Conservation (phyloP, 441 rosid species). For the Melastoma candidum region DNA sequence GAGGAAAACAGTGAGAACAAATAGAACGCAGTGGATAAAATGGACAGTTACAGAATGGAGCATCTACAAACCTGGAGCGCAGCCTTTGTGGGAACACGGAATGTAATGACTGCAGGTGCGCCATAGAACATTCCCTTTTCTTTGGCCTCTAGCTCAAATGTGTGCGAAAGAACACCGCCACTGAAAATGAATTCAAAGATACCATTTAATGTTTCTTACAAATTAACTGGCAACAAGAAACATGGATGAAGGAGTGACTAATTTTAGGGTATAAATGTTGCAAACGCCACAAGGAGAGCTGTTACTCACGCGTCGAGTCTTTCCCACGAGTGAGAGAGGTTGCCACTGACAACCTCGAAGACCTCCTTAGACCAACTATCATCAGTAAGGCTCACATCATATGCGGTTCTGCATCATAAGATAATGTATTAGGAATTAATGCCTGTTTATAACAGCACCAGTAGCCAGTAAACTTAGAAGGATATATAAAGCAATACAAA, state of each 20-base stretch:
- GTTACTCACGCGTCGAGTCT: slow-evolving; percentile 85
- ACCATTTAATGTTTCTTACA: too few relatives aligned
- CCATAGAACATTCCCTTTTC: slow-evolving; percentile 66
- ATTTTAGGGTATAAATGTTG: too few relatives aligned
- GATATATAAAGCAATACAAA: too few relatives aligned
- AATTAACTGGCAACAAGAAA: neutral
- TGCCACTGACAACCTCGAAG: slow-evolving; percentile 62
- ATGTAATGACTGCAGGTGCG: slow-evolving; percentile 76
- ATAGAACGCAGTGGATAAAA: neutral
- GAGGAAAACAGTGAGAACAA: neutral
- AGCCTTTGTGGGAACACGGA: slow-evolving; percentile 83
- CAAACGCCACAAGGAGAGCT: neutral
- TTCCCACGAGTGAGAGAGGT: slow-evolving; percentile 82
- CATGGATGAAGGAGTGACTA: neutral
- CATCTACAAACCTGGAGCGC: slow-evolving; percentile 58
- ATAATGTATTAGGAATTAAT: too few relatives aligned
- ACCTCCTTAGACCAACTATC: slow-evolving; percentile 51
- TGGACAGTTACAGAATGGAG: too few relatives aligned
- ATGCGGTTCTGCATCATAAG: slow-evolving; percentile 51
- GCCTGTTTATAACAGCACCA: too few relatives aligned
- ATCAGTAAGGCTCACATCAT: slow-evolving; percentile 67
- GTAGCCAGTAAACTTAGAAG: too few relatives aligned
- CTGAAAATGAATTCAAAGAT: slow-evolving; percentile 21
- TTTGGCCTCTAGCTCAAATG: slow-evolving; percentile 82
- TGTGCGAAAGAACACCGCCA: slow-evolving; percentile 70